phyloP scores from a whole-genome alignment of 345 rosid genomes.

The Fremontodendron californicum region DNA sequence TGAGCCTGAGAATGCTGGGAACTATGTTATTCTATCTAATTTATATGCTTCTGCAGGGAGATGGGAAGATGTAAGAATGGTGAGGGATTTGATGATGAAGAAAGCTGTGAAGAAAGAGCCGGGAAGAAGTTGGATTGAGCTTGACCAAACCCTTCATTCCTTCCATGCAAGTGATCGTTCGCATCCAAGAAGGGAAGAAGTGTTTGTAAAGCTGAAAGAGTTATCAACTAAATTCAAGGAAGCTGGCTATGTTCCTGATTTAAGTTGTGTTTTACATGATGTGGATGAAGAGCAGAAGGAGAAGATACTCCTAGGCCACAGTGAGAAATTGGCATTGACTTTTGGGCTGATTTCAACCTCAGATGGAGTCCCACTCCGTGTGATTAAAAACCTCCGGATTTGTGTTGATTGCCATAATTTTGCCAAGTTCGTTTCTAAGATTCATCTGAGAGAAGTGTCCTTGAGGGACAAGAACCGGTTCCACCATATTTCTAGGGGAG shows the following conservation, averaged over 20 bases:
- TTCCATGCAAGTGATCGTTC: conserved; percentile 75
- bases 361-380: conserved; percentile 47
- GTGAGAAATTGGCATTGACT: conserved; percentile 85
- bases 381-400: conserved; percentile 76
- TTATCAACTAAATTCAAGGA: conserved; percentile 55
- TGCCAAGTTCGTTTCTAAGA: conserved; percentile 64
- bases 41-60: conserved; percentile 77
- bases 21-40: conserved; percentile 78
- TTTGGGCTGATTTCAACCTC: conserved; percentile 59
- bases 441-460: conserved; percentile 49
- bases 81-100: conserved; percentile 63
- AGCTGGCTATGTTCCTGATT: conserved; percentile 76
- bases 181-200: conserved; percentile 77
- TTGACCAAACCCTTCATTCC: conserved; percentile 61
- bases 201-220: conserved; percentile 48
- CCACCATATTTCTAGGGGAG: conserved; percentile 56
- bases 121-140: conserved; percentile 83
- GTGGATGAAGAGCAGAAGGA: conserved; percentile 94
- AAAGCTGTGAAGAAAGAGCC: conserved; percentile 80
- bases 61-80: conserved; percentile 71
- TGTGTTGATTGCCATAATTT: conserved; percentile 92
- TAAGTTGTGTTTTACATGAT: conserved; percentile 72
- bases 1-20: conserved; percentile 86
- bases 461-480: conserved; percentile 80
- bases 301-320: conserved; percentile 73